A percentile compares a stretch with the other conserved stretches of the same genome.
These are phyloP conservation scores for Xylaria cubensis DNA, from an alignment of 495 filamentous ascomycete genomes.

Conservation along the genomic window DNA sequence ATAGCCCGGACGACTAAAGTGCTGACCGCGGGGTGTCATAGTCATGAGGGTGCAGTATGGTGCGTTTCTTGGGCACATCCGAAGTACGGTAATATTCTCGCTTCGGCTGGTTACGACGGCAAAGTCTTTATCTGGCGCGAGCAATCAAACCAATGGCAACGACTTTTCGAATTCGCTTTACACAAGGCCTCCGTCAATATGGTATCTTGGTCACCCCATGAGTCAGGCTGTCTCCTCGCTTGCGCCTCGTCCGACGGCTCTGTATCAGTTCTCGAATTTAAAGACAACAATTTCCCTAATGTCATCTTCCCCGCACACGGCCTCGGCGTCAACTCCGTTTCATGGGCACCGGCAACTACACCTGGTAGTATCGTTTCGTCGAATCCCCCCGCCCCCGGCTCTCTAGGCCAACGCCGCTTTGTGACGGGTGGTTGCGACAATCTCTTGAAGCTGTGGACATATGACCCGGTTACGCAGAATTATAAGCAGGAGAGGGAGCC, in stretches of 20 bases:
- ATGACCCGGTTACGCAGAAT: conserved; percentile 53
- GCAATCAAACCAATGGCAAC: conserved; percentile 73
- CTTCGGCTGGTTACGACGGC: conserved; percentile 92
- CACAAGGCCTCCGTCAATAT: conserved; percentile 97
- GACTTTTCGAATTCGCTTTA: conserved; percentile 86
- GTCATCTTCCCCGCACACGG: conserved; percentile 91
- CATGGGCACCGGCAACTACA: conserved; percentile 85
- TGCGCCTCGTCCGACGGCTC: conserved; percentile 93
- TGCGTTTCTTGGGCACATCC: conserved; percentile 97
- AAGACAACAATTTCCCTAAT: conserved; percentile 87
- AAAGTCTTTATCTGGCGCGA: conserved; percentile 99
- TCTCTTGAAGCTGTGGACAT: conserved; percentile 85
- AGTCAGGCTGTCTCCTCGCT: conserved; percentile 91
- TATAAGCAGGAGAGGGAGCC: conserved; percentile 63
- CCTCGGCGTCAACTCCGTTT: conserved; percentile 91
- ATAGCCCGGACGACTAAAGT: conserved; percentile 9
- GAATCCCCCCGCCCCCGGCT: conserved; percentile 62
- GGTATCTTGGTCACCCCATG: conserved; percentile 95
- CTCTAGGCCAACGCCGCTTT: conserved; percentile 72
- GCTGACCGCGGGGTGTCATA: conserved; percentile 46
- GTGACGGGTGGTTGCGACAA: conserved; percentile 96
- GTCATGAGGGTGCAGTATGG: conserved; percentile 96
- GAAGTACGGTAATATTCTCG: conserved; percentile 97
- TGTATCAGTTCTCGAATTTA: conserved; percentile 93
- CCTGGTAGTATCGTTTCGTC: conserved; percentile 81